phyloP scores from a whole-genome alignment of 2,329 filamentous ascomycete species.

The Pseudogymnoascus sp. region DNA sequence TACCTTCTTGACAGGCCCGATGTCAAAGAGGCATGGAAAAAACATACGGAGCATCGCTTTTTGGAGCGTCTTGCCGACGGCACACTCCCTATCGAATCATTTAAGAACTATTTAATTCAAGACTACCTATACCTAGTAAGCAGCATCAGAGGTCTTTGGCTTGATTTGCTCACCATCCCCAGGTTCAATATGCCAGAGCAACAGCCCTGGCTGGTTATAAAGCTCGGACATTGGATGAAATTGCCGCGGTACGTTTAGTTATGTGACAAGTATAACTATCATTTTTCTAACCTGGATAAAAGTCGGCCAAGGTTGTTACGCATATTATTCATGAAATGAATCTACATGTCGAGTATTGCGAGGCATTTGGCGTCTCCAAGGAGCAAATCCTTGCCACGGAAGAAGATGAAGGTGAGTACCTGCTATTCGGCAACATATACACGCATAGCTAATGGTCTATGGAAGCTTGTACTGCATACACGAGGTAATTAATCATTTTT shows the following conservation, averaged over 20 bases:
- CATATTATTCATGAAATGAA: slow-evolving; percentile 74
- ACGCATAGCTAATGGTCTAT: slow-evolving; percentile 12
- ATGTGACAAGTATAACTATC: neutral
- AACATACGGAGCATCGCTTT: slow-evolving; percentile 75
- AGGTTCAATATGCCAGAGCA: slow-evolving; percentile 82
- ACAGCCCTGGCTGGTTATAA: slow-evolving; percentile 85
- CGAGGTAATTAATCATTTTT: slow-evolving; percentile 30
- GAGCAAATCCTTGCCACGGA: slow-evolving; percentile 63
- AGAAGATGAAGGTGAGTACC: slow-evolving; percentile 59
- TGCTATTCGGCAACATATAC: neutral
- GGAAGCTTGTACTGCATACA: slow-evolving; percentile 69
- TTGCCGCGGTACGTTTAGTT: slow-evolving; percentile 51
- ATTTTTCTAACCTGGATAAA: neutral
- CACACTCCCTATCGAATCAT: slow-evolving; percentile 63
- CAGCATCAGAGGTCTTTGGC: neutral
- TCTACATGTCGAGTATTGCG: slow-evolving; percentile 76
- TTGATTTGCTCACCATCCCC: neutral
- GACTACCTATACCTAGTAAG: slow-evolving; percentile 82
- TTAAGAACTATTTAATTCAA: slow-evolving; percentile 84
- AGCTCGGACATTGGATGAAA: slow-evolving; percentile 62
- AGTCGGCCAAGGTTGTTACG: slow-evolving; percentile 62
- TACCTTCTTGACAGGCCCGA: slow-evolving; percentile 71
- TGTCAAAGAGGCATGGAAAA: slow-evolving; percentile 65
- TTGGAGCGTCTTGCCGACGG: slow-evolving; percentile 69
- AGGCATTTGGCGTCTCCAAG: slow-evolving; percentile 66